These are phyloP conservation scores for Allium fistulosum DNA, from an alignment of 106 monocot genomes.

Conservation along the genomic window DNA sequence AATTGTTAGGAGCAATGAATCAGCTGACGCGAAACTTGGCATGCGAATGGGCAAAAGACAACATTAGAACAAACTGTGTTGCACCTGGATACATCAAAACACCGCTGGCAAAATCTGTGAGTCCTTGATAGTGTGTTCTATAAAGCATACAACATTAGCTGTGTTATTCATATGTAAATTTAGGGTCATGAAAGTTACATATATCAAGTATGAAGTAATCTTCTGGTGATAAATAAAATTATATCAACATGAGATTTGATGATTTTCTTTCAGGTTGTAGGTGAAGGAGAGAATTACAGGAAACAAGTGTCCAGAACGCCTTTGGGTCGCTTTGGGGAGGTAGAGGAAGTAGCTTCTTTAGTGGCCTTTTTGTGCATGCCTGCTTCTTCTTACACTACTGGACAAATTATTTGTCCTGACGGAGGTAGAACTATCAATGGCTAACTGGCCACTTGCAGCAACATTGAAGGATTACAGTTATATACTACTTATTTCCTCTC, in stretches of 20 bases:
- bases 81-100: slow-evolving; percentile 23
- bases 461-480: not conserved
- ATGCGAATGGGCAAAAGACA: slow-evolving; percentile 35
- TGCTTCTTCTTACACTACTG: slow-evolving; percentile 37
- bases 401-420: slow-evolving; percentile 36
- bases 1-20: slow-evolving; percentile 20
- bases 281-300: not conserved
- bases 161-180: too few relatives aligned
- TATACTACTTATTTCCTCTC: not conserved
- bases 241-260: not conserved
- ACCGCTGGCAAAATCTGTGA: slow-evolving; percentile 18
- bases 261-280: not conserved
- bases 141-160: too few relatives aligned
- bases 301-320: slow-evolving; percentile 10
- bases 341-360: slow-evolving; percentile 35
- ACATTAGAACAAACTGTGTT: slow-evolving; percentile 22
- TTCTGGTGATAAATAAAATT: not conserved
- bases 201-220: too few relatives aligned
- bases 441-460: not conserved
- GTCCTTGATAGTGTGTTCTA: not conserved
- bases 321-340: slow-evolving; percentile 21
- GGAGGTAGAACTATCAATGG: slow-evolving; percentile 12
- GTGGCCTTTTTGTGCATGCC: slow-evolving; percentile 41
- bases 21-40: slow-evolving; percentile 28
- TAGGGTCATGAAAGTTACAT: too few relatives aligned